Conservation (phyloP, 345 rosid genomes). For the Chamaenerion angustifolium region DNA sequence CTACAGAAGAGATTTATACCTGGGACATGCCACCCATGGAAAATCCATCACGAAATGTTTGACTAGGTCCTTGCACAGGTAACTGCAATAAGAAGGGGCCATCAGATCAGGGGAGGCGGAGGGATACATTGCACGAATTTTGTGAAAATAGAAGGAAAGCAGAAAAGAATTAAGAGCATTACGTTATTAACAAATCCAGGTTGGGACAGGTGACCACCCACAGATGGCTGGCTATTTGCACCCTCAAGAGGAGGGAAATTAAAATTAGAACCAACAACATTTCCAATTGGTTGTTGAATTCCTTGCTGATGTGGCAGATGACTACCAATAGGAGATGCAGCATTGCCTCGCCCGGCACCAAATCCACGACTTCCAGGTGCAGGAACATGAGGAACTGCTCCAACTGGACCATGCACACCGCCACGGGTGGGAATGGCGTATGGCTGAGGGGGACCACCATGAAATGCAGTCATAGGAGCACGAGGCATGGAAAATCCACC, state of each 20-base stretch:
- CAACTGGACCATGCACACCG: conserved; percentile 82
- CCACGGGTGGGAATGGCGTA: conserved; percentile 93
- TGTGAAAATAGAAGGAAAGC: no score
- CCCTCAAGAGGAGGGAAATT: conserved; percentile 65
- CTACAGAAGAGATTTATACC: conserved; percentile 22
- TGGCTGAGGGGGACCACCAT: conserved; percentile 77
- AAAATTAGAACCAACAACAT: conserved; percentile 52
- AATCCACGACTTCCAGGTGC: conserved; percentile 78
- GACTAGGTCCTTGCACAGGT: conserved; percentile 77
- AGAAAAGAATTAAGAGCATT: not conserved
- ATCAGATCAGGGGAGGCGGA: no score
- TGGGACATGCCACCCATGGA: conserved; percentile 96
- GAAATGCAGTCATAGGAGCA: conserved; percentile 69
- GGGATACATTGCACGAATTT: no score
- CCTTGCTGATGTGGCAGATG: conserved; percentile 79
- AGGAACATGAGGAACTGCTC: conserved; percentile 81
- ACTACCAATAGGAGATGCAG: conserved; percentile 66
- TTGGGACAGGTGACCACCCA: conserved; percentile 82
- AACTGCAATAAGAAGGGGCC: conserved; percentile 16
- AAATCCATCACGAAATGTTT: conserved; percentile 91
- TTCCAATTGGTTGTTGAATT: conserved; percentile 61
- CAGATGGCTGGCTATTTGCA: conserved; percentile 87
- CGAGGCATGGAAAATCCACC: conserved; percentile 79
- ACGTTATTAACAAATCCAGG: conserved; percentile 86
- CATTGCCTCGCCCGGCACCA: conserved; percentile 80